Percentiles rank a stretch among this genome's conserved stretches.
Conservation (phyloP, 768 basidiomycete species). For the Hypholoma sublateritium region DNA sequence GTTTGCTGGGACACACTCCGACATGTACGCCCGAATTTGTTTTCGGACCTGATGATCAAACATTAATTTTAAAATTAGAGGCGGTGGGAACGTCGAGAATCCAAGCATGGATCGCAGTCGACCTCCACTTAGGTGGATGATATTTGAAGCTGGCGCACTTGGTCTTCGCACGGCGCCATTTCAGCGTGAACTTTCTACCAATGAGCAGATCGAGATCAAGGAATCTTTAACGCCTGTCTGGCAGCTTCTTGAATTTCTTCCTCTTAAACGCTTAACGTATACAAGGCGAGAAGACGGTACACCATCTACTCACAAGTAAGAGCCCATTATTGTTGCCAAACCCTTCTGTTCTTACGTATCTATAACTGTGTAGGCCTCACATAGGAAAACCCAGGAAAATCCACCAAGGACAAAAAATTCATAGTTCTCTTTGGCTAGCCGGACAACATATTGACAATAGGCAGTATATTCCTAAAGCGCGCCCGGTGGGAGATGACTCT, state of each 20-base stretch:
- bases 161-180: slow-evolving; percentile 17
- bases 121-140: slow-evolving; percentile 25
- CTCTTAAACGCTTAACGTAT: slow-evolving; percentile 6
- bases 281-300: not conserved
- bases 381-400: slow-evolving; percentile 5
- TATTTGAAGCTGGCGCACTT: slow-evolving; percentile 16
- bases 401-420: slow-evolving; percentile 7
- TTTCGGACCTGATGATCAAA: not conserved
- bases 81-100: slow-evolving; percentile 21
- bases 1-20: slow-evolving; percentile 17
- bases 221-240: slow-evolving; percentile 22
- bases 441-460: not conserved
- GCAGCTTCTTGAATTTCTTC: slow-evolving; percentile 16
- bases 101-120: slow-evolving; percentile 16
- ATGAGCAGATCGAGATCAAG: slow-evolving; percentile 10
- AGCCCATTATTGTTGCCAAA: not conserved
- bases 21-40: slow-evolving; percentile 6
- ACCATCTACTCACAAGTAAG: not conserved
- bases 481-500: not conserved
- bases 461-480: not conserved
- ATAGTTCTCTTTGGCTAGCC: not conserved
- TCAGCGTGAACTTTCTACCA: slow-evolving; percentile 1
- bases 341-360: not conserved
- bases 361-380: slow-evolving; percentile 3
- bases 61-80: not conserved